These are phyloP conservation scores for Penicillium coffeae DNA, from an alignment of 495 filamentous ascomycete genomes.

Conservation along the genomic window DNA sequence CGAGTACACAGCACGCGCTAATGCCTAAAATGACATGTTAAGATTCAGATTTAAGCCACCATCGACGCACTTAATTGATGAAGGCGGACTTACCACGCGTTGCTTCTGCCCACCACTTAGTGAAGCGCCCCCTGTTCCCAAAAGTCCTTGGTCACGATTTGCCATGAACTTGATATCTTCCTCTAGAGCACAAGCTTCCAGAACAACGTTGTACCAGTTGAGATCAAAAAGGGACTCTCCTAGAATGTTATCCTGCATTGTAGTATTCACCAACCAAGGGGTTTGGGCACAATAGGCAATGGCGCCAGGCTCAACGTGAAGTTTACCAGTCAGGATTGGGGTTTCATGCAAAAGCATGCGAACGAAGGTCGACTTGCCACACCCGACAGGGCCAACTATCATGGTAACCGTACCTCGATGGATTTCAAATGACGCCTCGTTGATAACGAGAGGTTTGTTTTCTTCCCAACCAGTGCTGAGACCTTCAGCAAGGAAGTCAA, in stretches of 20 bases:
- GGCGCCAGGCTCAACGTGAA: conserved; percentile 16
- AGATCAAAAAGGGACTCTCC: conserved; percentile 25
- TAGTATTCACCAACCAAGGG: conserved; percentile 40
- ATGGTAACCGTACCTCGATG: conserved; percentile 14
- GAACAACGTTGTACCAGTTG: conserved; percentile 37
- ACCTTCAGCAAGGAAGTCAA: no score
- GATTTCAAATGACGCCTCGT: background rate
- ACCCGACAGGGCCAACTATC: conserved; percentile 38
- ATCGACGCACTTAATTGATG: conserved; percentile 9
- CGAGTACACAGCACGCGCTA: conserved; percentile 47
- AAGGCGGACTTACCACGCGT: conserved; percentile 39
- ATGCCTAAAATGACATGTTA: conserved; percentile 10
- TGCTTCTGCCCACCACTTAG: conserved; percentile 42
- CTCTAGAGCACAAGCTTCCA: conserved; percentile 36
- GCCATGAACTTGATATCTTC: conserved; percentile 33
- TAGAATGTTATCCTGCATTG: conserved; percentile 35
- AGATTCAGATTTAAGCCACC: background rate
- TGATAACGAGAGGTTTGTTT: no score
- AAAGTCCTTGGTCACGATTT: conserved; percentile 26
- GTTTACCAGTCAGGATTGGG: conserved; percentile 7
- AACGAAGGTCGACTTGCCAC: conserved; percentile 40
- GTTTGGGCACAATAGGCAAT: conserved; percentile 25
- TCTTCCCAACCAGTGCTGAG: no score
- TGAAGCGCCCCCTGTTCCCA: conserved; percentile 34
- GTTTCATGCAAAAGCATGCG: conserved; percentile 24